Base-by-base conservation (phyloP, 2,329 filamentous ascomycete genomes). In the Ophiocordyceps camponoti-leonardi region DNA sequence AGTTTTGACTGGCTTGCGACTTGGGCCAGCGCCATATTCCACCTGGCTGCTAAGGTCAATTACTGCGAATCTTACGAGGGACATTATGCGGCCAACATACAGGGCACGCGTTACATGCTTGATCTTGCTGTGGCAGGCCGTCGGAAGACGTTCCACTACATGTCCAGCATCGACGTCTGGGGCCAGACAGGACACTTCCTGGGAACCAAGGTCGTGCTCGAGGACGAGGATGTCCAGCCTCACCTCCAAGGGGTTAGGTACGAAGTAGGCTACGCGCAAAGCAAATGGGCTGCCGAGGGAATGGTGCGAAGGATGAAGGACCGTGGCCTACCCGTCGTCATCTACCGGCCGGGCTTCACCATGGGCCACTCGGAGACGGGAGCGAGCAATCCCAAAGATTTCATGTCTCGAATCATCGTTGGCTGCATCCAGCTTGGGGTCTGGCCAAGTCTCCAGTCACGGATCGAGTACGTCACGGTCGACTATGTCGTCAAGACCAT, bases 391-490 rank as follows among this genome's bases (percentile, higher is more conserved):
- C 37, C 37, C 37, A 41, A 41, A 4, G 37, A 41, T 16, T 41
- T 19, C n/a, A 41, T 41, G 13, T 14, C 18, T 12, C 11, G 37
- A 19, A 4, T 19, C 13, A 41, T 41, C 11, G 20, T 41, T 4
- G 37, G 37, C 37, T 41, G 37, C 37, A 41, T 47, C 54, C 37
- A 53, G 57, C 49, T 53, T 55, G 43, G 46, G 57, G 26, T 46
- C 61, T 41, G 11, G 13, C 37, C 37, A 19, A 16, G 20, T 4
- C 8, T 41, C 37, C 4, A 41, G 10, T 31, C 14, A 13, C 30
- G 30, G 11, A 13, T 31, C 30, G 30, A 31, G 13, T 31, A 31
- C 30, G 10, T 14, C 11, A 31, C 30, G 11, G 13, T 31, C 11
- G 30, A 31, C 14, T 31, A 13, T 11, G 30, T 31, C 14, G 30